phyloP scores from a whole-genome alignment of 495 filamentous ascomycete genomes.

The Penicillium chermesinum region DNA sequence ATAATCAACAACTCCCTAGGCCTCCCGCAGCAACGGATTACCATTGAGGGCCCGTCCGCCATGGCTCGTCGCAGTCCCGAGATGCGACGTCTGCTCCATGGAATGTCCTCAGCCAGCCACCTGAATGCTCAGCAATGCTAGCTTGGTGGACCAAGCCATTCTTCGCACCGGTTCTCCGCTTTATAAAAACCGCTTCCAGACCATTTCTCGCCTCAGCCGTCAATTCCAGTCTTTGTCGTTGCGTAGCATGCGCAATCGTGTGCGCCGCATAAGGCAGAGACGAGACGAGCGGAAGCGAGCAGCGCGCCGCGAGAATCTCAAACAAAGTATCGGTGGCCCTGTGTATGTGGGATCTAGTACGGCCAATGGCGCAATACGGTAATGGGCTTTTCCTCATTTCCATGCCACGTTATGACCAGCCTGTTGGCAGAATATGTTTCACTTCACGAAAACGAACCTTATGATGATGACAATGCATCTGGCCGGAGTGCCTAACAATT shows the following conservation, averaged over 20 bases:
- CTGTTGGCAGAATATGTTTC: constrained; percentile 19
- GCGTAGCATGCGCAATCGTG: constrained; percentile 45
- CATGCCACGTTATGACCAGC: constrained; percentile 6
- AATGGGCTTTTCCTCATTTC: constrained; percentile 5
- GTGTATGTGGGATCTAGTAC: constrained; percentile 32
- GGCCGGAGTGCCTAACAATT: constrained; percentile 1
- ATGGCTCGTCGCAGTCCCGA: constrained; percentile 40
- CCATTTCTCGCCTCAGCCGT: constrained; percentile 44
- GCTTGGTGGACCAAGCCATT: constrained; percentile 28
- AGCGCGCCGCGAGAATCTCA: constrained; percentile 58
- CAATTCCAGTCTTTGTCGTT: constrained; percentile 51
- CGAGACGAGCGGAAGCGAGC: constrained; percentile 53
- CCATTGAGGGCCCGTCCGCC: constrained; percentile 34
- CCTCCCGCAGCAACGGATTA: constrained; percentile 49
- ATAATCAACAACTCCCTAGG: constrained; percentile 49
- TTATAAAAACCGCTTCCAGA: constrained; percentile 33
- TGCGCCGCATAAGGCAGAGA: constrained; percentile 55
- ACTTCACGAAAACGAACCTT: constrained; percentile 16
- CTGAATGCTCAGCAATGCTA: constrained; percentile 30
- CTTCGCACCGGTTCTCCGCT: constrained; percentile 29
- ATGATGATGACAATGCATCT: constrained; percentile 13
- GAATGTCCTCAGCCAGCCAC: constrained; percentile 7
- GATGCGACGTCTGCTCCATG: constrained; percentile 23
- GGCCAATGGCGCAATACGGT: constrained; percentile 9
- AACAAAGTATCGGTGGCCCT: constrained; percentile 57